Evolutionary conservation across 1,284 basidiomycete genomes (phyloP).

Genomic region (Thecaphora thlaspeos): DNA sequence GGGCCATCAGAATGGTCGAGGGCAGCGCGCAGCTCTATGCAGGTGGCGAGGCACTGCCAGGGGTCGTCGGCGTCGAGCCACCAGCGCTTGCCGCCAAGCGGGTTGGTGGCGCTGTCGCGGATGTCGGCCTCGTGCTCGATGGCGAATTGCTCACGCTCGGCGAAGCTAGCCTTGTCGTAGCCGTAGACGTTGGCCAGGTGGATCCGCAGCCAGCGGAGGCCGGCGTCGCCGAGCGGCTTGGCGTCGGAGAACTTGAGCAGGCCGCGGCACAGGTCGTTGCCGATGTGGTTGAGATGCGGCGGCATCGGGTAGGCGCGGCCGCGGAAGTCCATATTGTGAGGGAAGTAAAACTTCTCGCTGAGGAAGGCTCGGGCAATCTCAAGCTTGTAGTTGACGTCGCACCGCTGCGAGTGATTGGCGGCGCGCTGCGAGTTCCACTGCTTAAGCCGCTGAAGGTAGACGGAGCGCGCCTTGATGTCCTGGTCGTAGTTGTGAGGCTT

Average conservation of each 20-base stretch:
- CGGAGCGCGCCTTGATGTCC: slow-evolving; percentile 68
- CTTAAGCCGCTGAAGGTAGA: slow-evolving; percentile 68
- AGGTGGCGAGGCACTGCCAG: slow-evolving; percentile 93
- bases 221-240: slow-evolving; percentile 76
- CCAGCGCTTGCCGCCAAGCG: slow-evolving; percentile 64
- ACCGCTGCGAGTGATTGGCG: slow-evolving; percentile 75
- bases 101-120: slow-evolving; percentile 76
- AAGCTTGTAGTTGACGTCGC: slow-evolving; percentile 93
- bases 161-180: slow-evolving; percentile 91
- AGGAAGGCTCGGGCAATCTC: slow-evolving; percentile 92
- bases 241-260: slow-evolving; percentile 79
- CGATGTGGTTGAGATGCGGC: slow-evolving; percentile 92
- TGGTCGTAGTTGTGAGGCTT: slow-evolving; percentile 67
- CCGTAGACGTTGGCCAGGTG: slow-evolving; percentile 91
- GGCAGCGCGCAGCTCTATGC: slow-evolving; percentile 80
- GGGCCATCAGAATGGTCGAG: slow-evolving; percentile 68
- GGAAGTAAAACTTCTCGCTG: slow-evolving; percentile 83
- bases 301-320: slow-evolving; percentile 96
- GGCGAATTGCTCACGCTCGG: slow-evolving; percentile 80
- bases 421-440: slow-evolving; percentile 59
- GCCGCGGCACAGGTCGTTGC: slow-evolving; percentile 89
- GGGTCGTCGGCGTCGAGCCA: slow-evolving; percentile 80
- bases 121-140: slow-evolving; percentile 74
- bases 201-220: slow-evolving; percentile 83
- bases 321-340: slow-evolving; percentile 97